phyloP scores from a whole-genome alignment of 192 early-diverging fungal species.

The Dimargaris xerosporica region DNA sequence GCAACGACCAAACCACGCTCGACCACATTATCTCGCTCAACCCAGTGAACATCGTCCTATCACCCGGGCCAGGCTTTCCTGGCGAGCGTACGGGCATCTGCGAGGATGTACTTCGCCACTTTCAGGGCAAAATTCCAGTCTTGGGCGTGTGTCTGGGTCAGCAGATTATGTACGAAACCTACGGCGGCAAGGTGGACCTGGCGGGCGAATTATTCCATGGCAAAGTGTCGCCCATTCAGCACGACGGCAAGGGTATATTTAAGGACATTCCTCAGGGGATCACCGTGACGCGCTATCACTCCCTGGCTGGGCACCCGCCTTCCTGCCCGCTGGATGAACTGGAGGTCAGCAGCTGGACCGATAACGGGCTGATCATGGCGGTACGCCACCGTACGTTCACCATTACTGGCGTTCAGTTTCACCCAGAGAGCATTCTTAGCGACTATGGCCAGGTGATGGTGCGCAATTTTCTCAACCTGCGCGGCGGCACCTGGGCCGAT shows the following conservation, averaged over 20 bases:
- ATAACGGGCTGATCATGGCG: conserved; percentile 83
- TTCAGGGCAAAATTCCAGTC: conserved; percentile 89
- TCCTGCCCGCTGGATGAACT: conserved; percentile 63
- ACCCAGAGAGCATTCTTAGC: conserved; percentile 93
- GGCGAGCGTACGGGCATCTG: conserved; percentile 80
- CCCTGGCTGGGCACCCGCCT: conserved; percentile 68
- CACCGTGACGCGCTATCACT: conserved; percentile 90
- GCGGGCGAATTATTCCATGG: conserved; percentile 98
- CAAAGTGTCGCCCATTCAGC: conserved; percentile 79
- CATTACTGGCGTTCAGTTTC: conserved; percentile 95
- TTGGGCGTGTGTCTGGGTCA: conserved; percentile 95
- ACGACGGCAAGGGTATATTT: conserved; percentile 85
- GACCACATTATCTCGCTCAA: conserved; percentile 65
- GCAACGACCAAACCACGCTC: conserved; percentile 88
- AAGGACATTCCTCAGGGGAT: conserved; percentile 69
- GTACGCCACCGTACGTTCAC: conserved; percentile 77
- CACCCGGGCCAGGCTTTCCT: conserved; percentile 94
- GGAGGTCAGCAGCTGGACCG: conserved; percentile 75
- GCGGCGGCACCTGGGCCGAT: conserved; percentile 74
- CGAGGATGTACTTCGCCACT: conserved; percentile 66
- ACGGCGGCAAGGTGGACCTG: conserved; percentile 79
- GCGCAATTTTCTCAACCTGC: conserved; percentile 75
- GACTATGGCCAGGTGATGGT: conserved; percentile 81
- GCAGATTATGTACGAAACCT: conserved; percentile 95
- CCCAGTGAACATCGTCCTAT: conserved; percentile 89